Evolutionary conservation across 2,329 filamentous ascomycete species (phyloP).

Genomic region (Madurella mycetomatis): DNA sequence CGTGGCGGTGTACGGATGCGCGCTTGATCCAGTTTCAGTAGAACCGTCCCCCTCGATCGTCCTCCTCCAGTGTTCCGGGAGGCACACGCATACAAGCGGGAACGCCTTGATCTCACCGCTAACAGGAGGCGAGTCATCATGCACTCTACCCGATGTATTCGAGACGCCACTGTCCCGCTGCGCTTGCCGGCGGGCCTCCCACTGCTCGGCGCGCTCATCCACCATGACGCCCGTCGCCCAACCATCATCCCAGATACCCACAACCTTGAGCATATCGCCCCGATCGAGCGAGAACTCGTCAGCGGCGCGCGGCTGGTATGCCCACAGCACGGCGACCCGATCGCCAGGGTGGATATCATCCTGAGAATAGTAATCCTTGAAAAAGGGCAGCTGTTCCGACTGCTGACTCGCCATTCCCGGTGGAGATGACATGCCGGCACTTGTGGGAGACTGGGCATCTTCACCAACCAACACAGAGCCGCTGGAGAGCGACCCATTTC

Average conservation of each 20-base stretch:
- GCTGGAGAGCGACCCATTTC: slow-evolving; percentile 86
- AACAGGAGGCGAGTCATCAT: slow-evolving; percentile 58
- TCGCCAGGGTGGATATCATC: slow-evolving; percentile 93
- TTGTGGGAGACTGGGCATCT: slow-evolving; percentile 69
- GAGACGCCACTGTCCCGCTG: slow-evolving; percentile 94
- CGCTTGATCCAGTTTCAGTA: slow-evolving; percentile 56
- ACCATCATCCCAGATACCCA: slow-evolving; percentile 98
- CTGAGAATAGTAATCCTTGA: slow-evolving; percentile 98
- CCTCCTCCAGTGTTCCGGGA: slow-evolving; percentile 93
- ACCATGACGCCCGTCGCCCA: slow-evolving; percentile 93
- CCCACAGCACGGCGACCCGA: slow-evolving; percentile 88
- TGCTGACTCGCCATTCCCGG: slow-evolving; percentile 81
- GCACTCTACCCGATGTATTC: slow-evolving; percentile 61
- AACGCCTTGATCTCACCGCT: slow-evolving; percentile 94
- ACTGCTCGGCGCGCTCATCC: slow-evolving; percentile 80
- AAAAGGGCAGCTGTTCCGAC: slow-evolving; percentile 91
- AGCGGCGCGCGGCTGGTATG: slow-evolving; percentile 87
- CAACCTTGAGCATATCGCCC: slow-evolving; percentile 96
- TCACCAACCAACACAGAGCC: slow-evolving; percentile 68
- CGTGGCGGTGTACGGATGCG: slow-evolving; percentile 28
- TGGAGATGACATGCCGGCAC: slow-evolving; percentile 75
- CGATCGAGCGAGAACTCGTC: slow-evolving; percentile 93
- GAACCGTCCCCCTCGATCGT: slow-evolving; percentile 87
- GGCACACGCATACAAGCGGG: slow-evolving; percentile 90
- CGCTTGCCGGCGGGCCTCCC: slow-evolving; percentile 68